Base-by-base conservation (phyloP, 306 rosid species). In the Biancaea sappan region DNA sequence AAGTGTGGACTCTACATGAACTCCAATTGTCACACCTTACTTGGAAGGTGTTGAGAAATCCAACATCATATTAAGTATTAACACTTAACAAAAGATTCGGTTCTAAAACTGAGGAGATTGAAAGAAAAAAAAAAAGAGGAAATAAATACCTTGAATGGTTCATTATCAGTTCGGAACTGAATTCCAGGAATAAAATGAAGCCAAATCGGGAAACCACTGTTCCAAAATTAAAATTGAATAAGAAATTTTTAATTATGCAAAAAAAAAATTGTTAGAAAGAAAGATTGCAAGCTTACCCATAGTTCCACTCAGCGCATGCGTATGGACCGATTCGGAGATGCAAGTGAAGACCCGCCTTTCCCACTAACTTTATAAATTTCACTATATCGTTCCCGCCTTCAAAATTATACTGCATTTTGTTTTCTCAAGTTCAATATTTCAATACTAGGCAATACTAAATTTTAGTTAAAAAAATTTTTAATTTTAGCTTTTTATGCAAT, bases 221-320 rank as follows among this genome's bases (percentile, higher is more conserved):
- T 79, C 59, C 72, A 59, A 60, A 61, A 32, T 37, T 29, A 32
- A 74, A 77, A 2, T 35, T 4, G 22, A 7, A 0, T 18, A 8
- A 8, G 44, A 60, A 35, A 18, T n/a, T 3, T n/a, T n/a, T n/a
- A n/a, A 8, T n/a, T 26, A 34, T 32, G 7, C 7, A 9, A n/a
- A n/a, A 19, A 32, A 29, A 60, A 57, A 70, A 29, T n/a, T 24
- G 48, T 1, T 4, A 8, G 34, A 22, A 2, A 46, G 31, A 54
- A 53, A 63, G 13, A 32, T 56, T n/a, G 18, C 3, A 66, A 22
- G 28, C 22, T 74, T 83, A 94, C 98, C 98, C 98, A 1, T 91
- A 94, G 84, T 94, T 94, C 98, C 98, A 94, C 79, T 94, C 98
- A 8, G 98, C 98, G 63, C 98, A 94, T 1, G 75, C 98, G 12